Evolutionary conservation across 768 basidiomycete genomes (phyloP).

Genomic region (Gautieria morchelliformis): DNA sequence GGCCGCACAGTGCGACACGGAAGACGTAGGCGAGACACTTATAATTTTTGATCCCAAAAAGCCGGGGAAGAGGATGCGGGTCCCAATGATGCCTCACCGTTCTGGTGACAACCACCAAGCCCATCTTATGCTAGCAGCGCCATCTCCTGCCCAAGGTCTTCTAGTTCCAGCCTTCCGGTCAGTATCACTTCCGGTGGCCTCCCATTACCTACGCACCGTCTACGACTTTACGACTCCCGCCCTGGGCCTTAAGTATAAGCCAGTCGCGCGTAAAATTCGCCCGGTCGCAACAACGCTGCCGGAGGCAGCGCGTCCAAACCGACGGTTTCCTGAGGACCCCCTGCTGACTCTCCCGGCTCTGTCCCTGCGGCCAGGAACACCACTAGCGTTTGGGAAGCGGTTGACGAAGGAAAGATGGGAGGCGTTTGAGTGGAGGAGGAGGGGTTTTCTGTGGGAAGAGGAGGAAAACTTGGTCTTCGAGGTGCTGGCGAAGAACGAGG

Average conservation of each 20-base stretch:
- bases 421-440: conserved; percentile 6
- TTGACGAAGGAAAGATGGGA: conserved; percentile 14
- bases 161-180: background rate
- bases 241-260: conserved; percentile 17
- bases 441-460: conserved; percentile 22
- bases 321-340: conserved; percentile 7
- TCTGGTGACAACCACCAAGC: background rate
- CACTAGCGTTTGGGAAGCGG: conserved; percentile 7
- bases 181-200: background rate
- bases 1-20: background rate
- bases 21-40: background rate
- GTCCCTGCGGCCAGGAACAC: background rate
- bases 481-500: conserved; percentile 17
- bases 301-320: conserved; percentile 10
- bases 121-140: background rate
- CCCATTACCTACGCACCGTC: no score
- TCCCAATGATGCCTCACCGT: background rate
- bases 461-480: conserved; percentile 25
- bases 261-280: conserved; percentile 18
- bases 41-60: background rate
- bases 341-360: conserved; percentile 7
- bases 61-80: background rate
- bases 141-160: background rate
- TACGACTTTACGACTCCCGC: background rate
- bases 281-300: conserved; percentile 22